phyloP scores from a whole-genome alignment of 2,329 filamentous ascomycete genomes.

The Berkeleyomyces basicola region DNA sequence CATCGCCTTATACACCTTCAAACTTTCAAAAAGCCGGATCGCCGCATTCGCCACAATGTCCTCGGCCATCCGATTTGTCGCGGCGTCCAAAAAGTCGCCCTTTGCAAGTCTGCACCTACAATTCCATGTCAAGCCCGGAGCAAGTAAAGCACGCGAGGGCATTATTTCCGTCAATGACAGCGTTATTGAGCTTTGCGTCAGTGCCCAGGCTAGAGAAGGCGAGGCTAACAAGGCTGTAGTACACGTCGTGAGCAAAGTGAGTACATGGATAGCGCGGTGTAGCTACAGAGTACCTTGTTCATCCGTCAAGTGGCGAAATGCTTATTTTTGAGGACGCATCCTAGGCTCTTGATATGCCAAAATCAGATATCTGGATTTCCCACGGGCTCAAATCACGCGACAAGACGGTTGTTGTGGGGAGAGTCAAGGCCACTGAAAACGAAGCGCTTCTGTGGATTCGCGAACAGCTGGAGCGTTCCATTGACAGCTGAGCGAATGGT shows the following conservation, averaged over 20 bases:
- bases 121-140: conserved; percentile 52
- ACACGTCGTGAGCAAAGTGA: conserved; percentile 40
- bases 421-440: conserved; percentile 19
- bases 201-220: conserved; percentile 47
- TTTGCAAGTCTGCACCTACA: conserved; percentile 37
- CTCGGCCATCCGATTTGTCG: conserved; percentile 24
- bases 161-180: conserved; percentile 38
- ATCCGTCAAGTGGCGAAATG: neutral
- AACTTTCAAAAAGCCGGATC: neutral
- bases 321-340: neutral
- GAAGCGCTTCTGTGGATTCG: neutral
- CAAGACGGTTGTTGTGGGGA: conserved; percentile 38
- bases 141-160: conserved; percentile 44
- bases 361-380: conserved; percentile 44
- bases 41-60: neutral
- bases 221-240: conserved; percentile 53
- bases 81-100: conserved; percentile 29
- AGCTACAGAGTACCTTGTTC: neutral
- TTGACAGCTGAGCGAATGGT: neutral
- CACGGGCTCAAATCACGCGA: conserved; percentile 47
- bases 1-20: neutral
- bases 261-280: neutral
- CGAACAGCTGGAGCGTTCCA: neutral
- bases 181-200: conserved; percentile 46
- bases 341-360: conserved; percentile 39